A percentile compares a stretch with the other conserved stretches of the same genome.
Evolutionary conservation across 2,329 filamentous ascomycete species (phyloP).

Genomic region (Fusarium setosum): DNA sequence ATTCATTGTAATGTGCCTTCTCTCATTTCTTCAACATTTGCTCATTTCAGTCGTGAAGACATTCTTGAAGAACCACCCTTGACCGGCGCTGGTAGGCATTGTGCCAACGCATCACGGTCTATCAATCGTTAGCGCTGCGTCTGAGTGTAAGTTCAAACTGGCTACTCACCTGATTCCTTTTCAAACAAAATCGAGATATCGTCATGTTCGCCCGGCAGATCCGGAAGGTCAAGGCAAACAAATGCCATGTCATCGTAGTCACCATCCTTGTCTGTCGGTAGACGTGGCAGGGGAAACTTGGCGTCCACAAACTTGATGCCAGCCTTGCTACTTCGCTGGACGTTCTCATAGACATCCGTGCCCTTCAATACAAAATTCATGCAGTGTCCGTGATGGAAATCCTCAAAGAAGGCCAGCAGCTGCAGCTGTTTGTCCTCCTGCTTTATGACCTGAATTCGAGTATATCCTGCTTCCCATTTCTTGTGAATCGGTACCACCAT

Average conservation of each 20-base stretch:
- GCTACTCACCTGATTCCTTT: constrained; percentile 74
- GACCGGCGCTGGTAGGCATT: constrained; percentile 66
- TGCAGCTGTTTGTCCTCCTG: constrained; percentile 79
- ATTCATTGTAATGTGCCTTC: constrained; percentile 14
- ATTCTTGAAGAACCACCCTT: constrained; percentile 58
- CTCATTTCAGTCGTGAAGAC: constrained; percentile 47
- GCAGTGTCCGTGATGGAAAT: constrained; percentile 86
- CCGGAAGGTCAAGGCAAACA: constrained; percentile 86
- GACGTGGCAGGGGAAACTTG: constrained; percentile 85
- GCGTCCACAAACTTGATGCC: constrained; percentile 87
- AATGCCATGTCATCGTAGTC: constrained; percentile 75
- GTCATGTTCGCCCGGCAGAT: constrained; percentile 92
- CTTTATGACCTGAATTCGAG: constrained; percentile 80
- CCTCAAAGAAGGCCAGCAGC: constrained; percentile 87
- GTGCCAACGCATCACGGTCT: constrained; percentile 67
- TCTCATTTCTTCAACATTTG: constrained; percentile 17
- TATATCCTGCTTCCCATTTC: constrained; percentile 88
- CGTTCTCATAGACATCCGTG: constrained; percentile 83
- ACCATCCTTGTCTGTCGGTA: constrained; percentile 61
- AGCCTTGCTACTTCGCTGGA: constrained; percentile 72
- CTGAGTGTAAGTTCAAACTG: neutral
- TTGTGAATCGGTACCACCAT: constrained; percentile 96
- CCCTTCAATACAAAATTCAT: constrained; percentile 90
- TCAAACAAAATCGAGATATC: constrained; percentile 91
- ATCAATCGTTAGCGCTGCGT: constrained; percentile 34